Percentiles rank a stretch among this genome's conserved stretches.
Evolutionary conservation across 2,329 filamentous ascomycete genomes (phyloP).

Genomic region (Cephalotrichum gorgonifer): DNA sequence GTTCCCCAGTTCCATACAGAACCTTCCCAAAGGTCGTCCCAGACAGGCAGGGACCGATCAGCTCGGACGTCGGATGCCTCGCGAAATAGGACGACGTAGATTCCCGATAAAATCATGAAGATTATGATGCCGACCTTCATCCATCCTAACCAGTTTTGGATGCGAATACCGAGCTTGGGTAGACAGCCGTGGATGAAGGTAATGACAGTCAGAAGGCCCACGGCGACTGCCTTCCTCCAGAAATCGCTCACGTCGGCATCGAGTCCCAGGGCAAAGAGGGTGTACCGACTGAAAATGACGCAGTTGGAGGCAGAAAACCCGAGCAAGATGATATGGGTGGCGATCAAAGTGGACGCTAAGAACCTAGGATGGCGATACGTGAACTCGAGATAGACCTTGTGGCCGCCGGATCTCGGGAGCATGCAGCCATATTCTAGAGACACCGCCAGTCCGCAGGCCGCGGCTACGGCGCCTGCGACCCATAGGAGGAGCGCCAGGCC

Average conservation of each 20-base stretch:
- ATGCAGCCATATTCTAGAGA: slow-evolving; percentile 60
- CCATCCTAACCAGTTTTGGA: slow-evolving; percentile 54
- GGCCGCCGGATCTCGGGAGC: slow-evolving; percentile 57
- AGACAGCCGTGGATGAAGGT: slow-evolving; percentile 50
- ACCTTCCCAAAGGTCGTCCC: slow-evolving; percentile 49
- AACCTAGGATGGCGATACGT: slow-evolving; percentile 54
- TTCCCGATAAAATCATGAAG: slow-evolving; percentile 50
- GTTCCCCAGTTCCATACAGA: slow-evolving; percentile 61
- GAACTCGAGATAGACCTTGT: slow-evolving; percentile 63
- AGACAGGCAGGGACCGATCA: slow-evolving; percentile 18
- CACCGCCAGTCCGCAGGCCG: slow-evolving; percentile 50
- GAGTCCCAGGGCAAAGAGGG: slow-evolving; percentile 45
- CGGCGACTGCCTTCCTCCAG: slow-evolving; percentile 44
- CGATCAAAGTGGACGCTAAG: slow-evolving; percentile 53
- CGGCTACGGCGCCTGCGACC: slow-evolving; percentile 50
- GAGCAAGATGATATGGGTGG: slow-evolving; percentile 51
- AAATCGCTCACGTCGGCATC: slow-evolving; percentile 35
- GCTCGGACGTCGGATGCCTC: slow-evolving; percentile 12
- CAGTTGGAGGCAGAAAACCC: slow-evolving; percentile 62
- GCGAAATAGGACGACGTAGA: slow-evolving; percentile 45
- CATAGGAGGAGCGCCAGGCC: slow-evolving; percentile 53
- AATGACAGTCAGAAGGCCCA: slow-evolving; percentile 43
- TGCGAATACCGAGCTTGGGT: slow-evolving; percentile 42
- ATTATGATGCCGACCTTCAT: slow-evolving; percentile 49
- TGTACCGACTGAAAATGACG: slow-evolving; percentile 58